Percentiles rank a stretch among this genome's conserved stretches.
phyloP scores from a whole-genome alignment of 495 filamentous ascomycete species.

The Lophium mytilinum region DNA sequence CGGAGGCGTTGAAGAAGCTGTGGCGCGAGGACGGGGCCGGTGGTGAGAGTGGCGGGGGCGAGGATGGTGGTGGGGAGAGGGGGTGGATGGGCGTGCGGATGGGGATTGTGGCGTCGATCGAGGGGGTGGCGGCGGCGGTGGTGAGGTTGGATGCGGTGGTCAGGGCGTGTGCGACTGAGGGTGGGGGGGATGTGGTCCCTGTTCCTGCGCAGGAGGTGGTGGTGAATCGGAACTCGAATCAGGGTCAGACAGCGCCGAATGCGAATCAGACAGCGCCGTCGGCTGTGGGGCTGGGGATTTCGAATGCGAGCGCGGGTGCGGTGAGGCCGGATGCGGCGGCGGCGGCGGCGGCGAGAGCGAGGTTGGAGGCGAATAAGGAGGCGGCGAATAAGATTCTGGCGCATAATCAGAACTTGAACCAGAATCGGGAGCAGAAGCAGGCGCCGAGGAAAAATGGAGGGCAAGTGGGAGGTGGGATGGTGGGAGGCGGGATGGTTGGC shows the following conservation, averaged over 20 bases:
- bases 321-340: background rate
- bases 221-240: background rate
- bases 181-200: background rate
- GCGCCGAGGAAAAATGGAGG: background rate
- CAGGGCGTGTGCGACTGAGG: background rate
- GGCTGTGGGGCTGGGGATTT: background rate
- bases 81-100: constrained; percentile 29
- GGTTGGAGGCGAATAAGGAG: no score
- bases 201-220: background rate
- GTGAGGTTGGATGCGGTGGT: constrained; percentile 29
- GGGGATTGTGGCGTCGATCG: constrained; percentile 26
- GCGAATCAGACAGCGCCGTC: background rate
- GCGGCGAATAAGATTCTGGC: background rate
- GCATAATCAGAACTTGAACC: no score
- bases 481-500: background rate
- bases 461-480: background rate
- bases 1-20: constrained; percentile 18
- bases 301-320: background rate
- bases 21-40: constrained; percentile 17
- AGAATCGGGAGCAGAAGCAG: background rate
- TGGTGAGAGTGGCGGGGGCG: background rate
- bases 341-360: no score
- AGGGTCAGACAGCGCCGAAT: background rate
- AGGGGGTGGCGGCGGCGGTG: constrained; percentile 22
- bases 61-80: no score